Percentiles rank a stretch among this genome's conserved stretches.
Conservation (phyloP, 2,329 filamentous ascomycete genomes). For the Talaromyces pinophilus region DNA sequence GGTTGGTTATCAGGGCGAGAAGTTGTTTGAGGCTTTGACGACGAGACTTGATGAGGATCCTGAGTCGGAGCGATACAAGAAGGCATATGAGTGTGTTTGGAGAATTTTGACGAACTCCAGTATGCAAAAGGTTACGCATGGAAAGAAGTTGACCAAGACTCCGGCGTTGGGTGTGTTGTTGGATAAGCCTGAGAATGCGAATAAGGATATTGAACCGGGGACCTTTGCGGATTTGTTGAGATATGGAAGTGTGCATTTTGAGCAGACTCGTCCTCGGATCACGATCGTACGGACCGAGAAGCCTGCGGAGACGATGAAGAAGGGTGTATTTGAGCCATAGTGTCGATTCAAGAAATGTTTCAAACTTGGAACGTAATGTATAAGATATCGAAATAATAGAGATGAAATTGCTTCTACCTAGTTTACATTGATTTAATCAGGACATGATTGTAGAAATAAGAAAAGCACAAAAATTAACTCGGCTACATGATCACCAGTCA, state of each 20-base stretch:
- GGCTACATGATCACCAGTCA: background rate
- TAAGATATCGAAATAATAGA: background rate
- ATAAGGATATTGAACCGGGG: conserved; percentile 30
- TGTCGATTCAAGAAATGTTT: too few species aligned
- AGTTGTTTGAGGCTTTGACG: conserved; percentile 31
- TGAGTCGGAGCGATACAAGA: conserved; percentile 32
- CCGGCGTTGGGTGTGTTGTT: conserved; percentile 30
- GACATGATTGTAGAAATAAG: too few species aligned
- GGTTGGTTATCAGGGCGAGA: conserved; percentile 32
- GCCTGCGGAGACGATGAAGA: conserved; percentile 25
- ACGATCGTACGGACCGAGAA: conserved; percentile 22
- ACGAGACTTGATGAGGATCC: conserved; percentile 30
- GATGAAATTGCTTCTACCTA: background rate
- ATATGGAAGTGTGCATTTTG: conserved; percentile 34
- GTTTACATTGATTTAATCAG: background rate
- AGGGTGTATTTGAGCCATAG: conserved; percentile 29
- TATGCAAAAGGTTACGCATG: conserved; percentile 35
- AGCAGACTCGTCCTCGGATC: conserved; percentile 29
- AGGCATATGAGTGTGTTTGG: conserved; percentile 33
- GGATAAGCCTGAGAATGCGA: conserved; percentile 31
- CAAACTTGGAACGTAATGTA: too few species aligned
- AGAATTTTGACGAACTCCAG: conserved; percentile 28
- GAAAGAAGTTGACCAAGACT: conserved; percentile 30
- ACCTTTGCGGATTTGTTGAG: conserved; percentile 35
- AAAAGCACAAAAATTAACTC: background rate